A percentile compares a stretch with the other conserved stretches of the same genome.
Evolutionary conservation across 2,329 filamentous ascomycete species (phyloP).

Genomic region (Thielaviopsis musarum): DNA sequence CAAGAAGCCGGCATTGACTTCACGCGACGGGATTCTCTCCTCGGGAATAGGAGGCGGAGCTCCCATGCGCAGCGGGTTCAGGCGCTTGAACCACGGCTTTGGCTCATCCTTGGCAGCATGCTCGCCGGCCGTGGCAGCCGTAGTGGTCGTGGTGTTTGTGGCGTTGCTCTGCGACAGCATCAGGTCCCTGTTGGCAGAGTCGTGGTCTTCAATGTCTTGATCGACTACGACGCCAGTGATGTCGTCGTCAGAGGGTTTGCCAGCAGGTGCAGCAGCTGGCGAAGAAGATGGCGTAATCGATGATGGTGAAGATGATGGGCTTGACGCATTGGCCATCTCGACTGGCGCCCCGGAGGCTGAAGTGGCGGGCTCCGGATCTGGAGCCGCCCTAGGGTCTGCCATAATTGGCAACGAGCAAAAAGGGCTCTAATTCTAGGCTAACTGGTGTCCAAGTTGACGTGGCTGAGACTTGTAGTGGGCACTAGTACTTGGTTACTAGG

Average conservation of each 20-base stretch:
- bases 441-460: too few relatives aligned
- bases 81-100: constrained; percentile 46
- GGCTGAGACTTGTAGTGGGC: not conserved
- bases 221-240: constrained; percentile 8
- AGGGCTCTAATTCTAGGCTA: not conserved
- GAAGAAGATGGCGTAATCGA: not conserved
- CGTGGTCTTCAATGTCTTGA: constrained; percentile 8
- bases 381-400: constrained; percentile 3
- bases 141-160: constrained; percentile 33
- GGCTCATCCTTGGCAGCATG: constrained; percentile 19
- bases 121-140: constrained; percentile 20
- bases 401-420: constrained; percentile 2
- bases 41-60: constrained; percentile 36
- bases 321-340: not conserved
- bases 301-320: not conserved
- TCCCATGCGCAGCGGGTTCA: constrained; percentile 47
- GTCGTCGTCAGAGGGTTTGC: not conserved
- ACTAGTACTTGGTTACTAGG: not conserved
- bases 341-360: not conserved
- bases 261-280: not conserved
- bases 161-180: constrained; percentile 33
- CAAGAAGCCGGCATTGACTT: constrained; percentile 57
- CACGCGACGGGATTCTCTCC: constrained; percentile 39
- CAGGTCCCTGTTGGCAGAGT: constrained; percentile 15
- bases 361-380: constrained; percentile 6